Evolutionary conservation across 805 yeast species (phyloP).

Genomic region (Cyberlindnera petersonii): DNA sequence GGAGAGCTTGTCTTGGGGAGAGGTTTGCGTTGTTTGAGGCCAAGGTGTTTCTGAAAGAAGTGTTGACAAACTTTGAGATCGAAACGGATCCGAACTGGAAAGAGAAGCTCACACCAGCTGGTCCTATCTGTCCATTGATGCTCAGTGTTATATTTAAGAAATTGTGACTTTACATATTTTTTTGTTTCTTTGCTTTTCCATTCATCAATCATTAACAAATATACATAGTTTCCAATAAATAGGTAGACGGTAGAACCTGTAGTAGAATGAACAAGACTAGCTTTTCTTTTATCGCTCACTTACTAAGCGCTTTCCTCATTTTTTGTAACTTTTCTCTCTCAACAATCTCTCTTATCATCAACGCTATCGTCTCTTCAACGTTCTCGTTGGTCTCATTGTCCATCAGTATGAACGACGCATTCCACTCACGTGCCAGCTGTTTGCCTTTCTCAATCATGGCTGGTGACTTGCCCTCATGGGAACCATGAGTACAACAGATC

Average conservation of each 20-base stretch:
- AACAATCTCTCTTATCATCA: constrained; percentile 56
- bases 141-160: constrained; percentile 21
- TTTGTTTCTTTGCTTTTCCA: no score
- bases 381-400: constrained; percentile 48
- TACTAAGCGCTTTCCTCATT: constrained; percentile 13
- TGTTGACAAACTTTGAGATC: constrained; percentile 37
- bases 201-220: no score
- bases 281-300: no score
- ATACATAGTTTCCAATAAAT: no score
- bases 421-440: constrained; percentile 56
- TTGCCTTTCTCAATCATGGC: constrained; percentile 53
- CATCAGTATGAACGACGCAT: constrained; percentile 59
- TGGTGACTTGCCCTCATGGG: constrained; percentile 58
- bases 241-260: no score
- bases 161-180: no score
- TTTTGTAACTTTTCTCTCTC: constrained; percentile 39
- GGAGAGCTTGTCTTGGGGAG: constrained; percentile 58
- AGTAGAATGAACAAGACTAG: no score
- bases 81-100: constrained; percentile 41
- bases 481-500: constrained; percentile 60
- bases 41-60: constrained; percentile 35
- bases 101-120: constrained; percentile 52
- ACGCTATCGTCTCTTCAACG: constrained; percentile 54
- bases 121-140: constrained; percentile 49
- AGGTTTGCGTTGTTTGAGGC: constrained; percentile 48